Evolutionary conservation across 192 early-diverging fungal genomes (phyloP).

Genomic region (Entophlyctis helioformis): DNA sequence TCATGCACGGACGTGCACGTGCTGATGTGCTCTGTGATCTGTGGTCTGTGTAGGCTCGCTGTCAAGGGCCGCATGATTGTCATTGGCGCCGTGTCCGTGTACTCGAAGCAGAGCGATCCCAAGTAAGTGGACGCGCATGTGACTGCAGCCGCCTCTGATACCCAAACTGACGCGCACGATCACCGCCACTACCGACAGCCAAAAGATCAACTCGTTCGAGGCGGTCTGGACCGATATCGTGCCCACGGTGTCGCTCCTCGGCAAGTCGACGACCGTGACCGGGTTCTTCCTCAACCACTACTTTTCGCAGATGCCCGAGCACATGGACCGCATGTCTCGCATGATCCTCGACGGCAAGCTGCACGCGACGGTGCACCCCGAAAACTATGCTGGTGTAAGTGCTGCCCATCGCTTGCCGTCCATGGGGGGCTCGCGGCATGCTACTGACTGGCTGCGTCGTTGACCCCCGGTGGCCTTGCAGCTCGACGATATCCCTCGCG

Average conservation of each 20-base stretch:
- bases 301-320: slow-evolving; percentile 9
- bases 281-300: slow-evolving; percentile 48
- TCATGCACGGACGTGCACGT: neutral
- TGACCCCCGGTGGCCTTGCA: no score
- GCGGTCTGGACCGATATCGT: slow-evolving; percentile 26
- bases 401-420: no score
- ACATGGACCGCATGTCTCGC: slow-evolving; percentile 16
- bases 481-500: no score
- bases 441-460: no score
- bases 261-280: slow-evolving; percentile 32
- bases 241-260: slow-evolving; percentile 28
- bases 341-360: slow-evolving; percentile 19
- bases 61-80: slow-evolving; percentile 18
- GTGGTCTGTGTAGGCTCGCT: slow-evolving; percentile 5
- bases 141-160: no score
- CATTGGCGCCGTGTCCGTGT: slow-evolving; percentile 19
- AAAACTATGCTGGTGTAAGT: no score
- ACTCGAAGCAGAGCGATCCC: slow-evolving; percentile 4
- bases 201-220: no score
- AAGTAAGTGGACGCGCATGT: no score
- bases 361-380: no score
- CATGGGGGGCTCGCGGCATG: no score
- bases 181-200: neutral
- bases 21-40: neutral
- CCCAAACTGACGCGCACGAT: no score